phyloP scores from a whole-genome alignment of 1,284 basidiomycete genomes.

The Meripilus lineatus region DNA sequence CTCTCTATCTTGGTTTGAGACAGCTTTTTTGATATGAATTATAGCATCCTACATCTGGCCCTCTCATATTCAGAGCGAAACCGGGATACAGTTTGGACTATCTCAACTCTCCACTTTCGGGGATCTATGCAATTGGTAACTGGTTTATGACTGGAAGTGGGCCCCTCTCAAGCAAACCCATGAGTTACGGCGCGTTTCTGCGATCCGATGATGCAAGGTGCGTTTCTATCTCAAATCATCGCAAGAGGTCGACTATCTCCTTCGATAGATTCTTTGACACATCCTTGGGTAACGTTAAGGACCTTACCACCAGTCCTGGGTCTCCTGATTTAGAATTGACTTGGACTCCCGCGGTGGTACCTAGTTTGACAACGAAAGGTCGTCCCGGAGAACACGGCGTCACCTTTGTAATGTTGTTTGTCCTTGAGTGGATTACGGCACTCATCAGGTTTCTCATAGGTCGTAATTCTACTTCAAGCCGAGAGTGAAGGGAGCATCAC shows the following conservation, averaged over 20 bases:
- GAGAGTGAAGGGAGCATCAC: conserved; percentile 30
- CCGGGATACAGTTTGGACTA: conserved; percentile 28
- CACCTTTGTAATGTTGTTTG: not conserved
- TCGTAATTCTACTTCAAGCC: conserved; percentile 22
- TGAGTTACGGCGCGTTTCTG: conserved; percentile 24
- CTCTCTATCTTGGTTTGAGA: not conserved
- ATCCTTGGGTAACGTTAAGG: conserved; percentile 9
- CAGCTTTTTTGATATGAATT: not conserved
- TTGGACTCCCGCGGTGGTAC: conserved; percentile 24
- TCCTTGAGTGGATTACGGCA: not conserved
- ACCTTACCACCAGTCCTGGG: conserved; percentile 22
- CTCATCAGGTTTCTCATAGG: conserved; percentile 14
- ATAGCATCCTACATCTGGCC: conserved; percentile 26
- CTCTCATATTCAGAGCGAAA: conserved; percentile 25
- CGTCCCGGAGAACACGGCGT: conserved; percentile 19
- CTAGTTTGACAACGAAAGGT: conserved; percentile 17
- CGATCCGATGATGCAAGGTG: conserved; percentile 28
- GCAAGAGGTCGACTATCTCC: not conserved
- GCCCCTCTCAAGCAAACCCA: conserved; percentile 18
- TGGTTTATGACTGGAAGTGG: conserved; percentile 31
- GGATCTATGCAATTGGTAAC: conserved; percentile 21
- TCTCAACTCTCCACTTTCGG: conserved; percentile 20
- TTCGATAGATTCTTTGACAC: not conserved
- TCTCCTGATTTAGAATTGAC: conserved; percentile 35
- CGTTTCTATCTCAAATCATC: not conserved